Conservation (phyloP, 768 basidiomycete genomes). For the Hydnomerulius pinastri region DNA sequence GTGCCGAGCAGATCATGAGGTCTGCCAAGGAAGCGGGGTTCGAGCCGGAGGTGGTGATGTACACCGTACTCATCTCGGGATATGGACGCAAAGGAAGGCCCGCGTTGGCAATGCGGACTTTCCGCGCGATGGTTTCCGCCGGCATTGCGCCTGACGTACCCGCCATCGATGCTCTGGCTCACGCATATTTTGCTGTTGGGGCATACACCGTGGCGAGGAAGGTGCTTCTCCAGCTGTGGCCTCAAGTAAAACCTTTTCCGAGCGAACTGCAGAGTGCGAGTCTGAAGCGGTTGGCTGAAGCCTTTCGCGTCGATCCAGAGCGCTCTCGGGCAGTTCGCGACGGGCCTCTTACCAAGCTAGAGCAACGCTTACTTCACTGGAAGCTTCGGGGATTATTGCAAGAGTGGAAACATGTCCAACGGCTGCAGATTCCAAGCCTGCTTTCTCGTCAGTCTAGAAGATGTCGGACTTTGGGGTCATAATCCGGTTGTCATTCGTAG, state of each 20-base stretch:
- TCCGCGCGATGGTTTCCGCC: slow-evolving; percentile 60
- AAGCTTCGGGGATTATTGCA: slow-evolving; percentile 34
- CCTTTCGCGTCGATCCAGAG: slow-evolving; percentile 44
- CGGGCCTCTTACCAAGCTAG: slow-evolving; percentile 29
- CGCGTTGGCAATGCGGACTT: slow-evolving; percentile 51
- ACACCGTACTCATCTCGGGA: slow-evolving; percentile 76
- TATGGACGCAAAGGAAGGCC: slow-evolving; percentile 64
- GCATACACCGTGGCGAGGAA: slow-evolving; percentile 50
- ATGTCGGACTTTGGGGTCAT: not conserved
- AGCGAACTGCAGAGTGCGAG: slow-evolving; percentile 43
- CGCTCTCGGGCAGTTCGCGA: slow-evolving; percentile 13
- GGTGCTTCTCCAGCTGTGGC: slow-evolving; percentile 65
- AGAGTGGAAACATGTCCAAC: slow-evolving; percentile 23
- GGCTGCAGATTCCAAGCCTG: not conserved
- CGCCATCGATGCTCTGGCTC: slow-evolving; percentile 68
- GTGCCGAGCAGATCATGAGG: slow-evolving; percentile 57
- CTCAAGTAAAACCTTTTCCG: slow-evolving; percentile 63
- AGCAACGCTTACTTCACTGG: slow-evolving; percentile 39
- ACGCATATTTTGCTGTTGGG: slow-evolving; percentile 64
- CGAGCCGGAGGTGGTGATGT: slow-evolving; percentile 64
- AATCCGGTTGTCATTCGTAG: not conserved
- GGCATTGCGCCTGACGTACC: slow-evolving; percentile 71
- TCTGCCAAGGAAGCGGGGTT: slow-evolving; percentile 52
- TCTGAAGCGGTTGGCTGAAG: slow-evolving; percentile 45
- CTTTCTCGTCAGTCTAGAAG: not conserved